Conservation (phyloP, 2,329 filamentous ascomycete genomes). For the Fusarium foetens region DNA sequence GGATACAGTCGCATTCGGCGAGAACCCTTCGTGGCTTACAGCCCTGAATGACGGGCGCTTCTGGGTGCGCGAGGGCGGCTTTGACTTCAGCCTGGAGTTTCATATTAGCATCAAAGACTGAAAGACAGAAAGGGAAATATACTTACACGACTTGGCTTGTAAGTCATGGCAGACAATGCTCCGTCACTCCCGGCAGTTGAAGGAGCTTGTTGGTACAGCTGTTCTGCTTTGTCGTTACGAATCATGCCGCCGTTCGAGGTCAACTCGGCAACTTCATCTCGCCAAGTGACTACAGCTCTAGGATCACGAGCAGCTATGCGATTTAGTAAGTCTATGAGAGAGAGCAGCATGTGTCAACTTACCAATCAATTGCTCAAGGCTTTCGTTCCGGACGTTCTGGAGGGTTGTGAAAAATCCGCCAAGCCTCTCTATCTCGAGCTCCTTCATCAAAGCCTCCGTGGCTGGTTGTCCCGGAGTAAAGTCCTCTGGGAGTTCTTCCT, state of each 20-base stretch:
- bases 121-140: neutral
- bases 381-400: neutral
- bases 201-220: neutral
- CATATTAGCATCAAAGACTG: neutral
- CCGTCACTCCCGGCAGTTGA: neutral
- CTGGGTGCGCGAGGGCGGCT: neutral
- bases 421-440: neutral
- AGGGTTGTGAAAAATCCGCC: neutral
- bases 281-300: neutral
- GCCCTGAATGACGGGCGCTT: neutral
- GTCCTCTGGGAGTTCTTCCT: neutral
- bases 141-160: neutral
- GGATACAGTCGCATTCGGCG: neutral
- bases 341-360: neutral
- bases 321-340: neutral
- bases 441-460: neutral
- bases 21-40: neutral
- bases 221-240: neutral
- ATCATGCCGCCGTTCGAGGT: neutral
- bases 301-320: neutral
- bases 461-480: neutral
- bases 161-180: neutral
- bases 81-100: neutral
- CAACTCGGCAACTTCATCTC: neutral
- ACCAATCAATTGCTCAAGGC: conserved; percentile 1